Evolutionary conservation across 331 rosid genomes (phyloP).

Genomic region (Dryas integrifolia): DNA sequence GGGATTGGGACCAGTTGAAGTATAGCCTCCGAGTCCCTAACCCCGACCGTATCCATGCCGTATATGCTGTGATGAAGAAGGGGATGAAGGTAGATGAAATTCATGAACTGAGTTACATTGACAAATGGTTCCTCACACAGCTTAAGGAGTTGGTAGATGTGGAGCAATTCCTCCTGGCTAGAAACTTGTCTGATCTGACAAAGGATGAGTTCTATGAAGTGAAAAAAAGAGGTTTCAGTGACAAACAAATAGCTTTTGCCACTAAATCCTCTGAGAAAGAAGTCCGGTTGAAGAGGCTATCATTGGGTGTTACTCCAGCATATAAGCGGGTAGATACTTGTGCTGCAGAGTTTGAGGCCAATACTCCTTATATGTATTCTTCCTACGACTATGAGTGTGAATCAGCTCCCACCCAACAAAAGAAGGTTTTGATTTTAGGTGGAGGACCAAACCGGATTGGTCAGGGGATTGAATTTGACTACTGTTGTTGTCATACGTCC

Average conservation of each 20-base stretch:
- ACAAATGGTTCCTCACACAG: slow-evolving; percentile 94
- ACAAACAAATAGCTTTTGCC: slow-evolving; percentile 92
- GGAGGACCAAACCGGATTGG: slow-evolving; percentile 99
- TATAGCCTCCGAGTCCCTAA: slow-evolving; percentile 87
- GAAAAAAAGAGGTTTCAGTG: slow-evolving; percentile 93
- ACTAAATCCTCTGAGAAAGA: slow-evolving; percentile 78
- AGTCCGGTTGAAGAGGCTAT: slow-evolving; percentile 64
- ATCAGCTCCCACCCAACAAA: slow-evolving; percentile 77
- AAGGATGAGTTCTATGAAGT: slow-evolving; percentile 78
- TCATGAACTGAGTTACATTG: slow-evolving; percentile 72
- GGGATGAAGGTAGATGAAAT: slow-evolving; percentile 89
- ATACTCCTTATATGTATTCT: slow-evolving; percentile 97
- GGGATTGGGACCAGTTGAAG: slow-evolving; percentile 87
- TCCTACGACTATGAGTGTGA: slow-evolving; percentile 97
- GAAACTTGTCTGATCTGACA: slow-evolving; percentile 55
- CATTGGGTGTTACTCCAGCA: slow-evolving; percentile 71
- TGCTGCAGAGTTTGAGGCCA: slow-evolving; percentile 98
- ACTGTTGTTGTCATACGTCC: slow-evolving; percentile 94
- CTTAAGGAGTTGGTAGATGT: slow-evolving; percentile 83
- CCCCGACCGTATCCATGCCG: slow-evolving; percentile 85
- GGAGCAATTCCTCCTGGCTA: slow-evolving; percentile 66
- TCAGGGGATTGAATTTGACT: slow-evolving; percentile 99
- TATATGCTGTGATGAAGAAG: slow-evolving; percentile 92
- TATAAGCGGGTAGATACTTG: slow-evolving; percentile 95
- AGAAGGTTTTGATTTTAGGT: slow-evolving; percentile 90